Conservation (phyloP, 768 basidiomycete species). For the Coprinopsis sp. region DNA sequence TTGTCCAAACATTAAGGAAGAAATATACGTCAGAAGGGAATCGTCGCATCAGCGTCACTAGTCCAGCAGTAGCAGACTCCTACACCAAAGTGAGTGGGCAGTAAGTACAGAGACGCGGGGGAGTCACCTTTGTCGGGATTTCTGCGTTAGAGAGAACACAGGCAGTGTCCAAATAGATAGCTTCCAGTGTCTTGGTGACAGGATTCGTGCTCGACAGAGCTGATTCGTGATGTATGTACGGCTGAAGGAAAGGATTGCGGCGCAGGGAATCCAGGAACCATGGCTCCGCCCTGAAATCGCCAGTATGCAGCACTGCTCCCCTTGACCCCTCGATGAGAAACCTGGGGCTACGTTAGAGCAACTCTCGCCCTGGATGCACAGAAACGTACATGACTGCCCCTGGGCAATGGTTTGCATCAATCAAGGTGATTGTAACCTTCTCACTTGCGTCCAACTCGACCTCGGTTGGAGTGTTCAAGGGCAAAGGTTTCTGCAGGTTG, state of each 20-base stretch:
- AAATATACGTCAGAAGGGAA: conserved; percentile 68
- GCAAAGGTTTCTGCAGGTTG: conserved; percentile 46
- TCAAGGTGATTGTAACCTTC: conserved; percentile 65
- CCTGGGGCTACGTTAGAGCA: conserved; percentile 38
- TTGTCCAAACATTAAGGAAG: conserved; percentile 93
- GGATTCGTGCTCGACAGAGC: neutral
- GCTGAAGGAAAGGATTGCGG: conserved; percentile 67
- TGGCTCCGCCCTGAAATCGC: conserved; percentile 87
- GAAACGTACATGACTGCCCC: conserved; percentile 80
- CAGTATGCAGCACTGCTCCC: conserved; percentile 83
- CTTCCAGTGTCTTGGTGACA: conserved; percentile 50
- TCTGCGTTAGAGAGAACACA: conserved; percentile 47
- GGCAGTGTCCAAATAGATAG: conserved; percentile 83
- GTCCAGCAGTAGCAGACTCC: conserved; percentile 60
- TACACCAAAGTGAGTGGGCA: conserved; percentile 23
- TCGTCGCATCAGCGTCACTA: conserved; percentile 64
- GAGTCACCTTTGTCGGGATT: conserved; percentile 57
- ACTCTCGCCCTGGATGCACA: neutral
- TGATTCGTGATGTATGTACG: conserved; percentile 47
- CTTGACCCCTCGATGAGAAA: conserved; percentile 72
- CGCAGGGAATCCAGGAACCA: conserved; percentile 67
- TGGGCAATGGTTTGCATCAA: conserved; percentile 95
- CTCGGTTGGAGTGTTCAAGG: conserved; percentile 58
- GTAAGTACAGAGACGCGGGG: neutral
- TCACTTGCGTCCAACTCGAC: conserved; percentile 55